phyloP scores from a whole-genome alignment of 73 alveolate species.

The Stentor coeruleus region DNA sequence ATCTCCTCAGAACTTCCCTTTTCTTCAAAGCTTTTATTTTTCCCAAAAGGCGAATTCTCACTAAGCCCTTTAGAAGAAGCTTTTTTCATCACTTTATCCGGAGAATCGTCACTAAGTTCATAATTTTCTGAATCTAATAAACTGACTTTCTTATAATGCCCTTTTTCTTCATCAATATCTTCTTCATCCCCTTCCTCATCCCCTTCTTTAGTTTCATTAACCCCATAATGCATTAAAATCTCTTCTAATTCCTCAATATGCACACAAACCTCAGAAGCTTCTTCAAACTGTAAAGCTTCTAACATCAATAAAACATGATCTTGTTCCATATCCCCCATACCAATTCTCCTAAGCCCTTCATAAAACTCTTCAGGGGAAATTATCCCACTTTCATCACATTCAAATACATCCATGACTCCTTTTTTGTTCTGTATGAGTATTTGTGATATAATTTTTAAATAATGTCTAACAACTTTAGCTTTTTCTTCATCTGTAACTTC shows the following conservation, averaged over 20 bases:
- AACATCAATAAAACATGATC: not conserved
- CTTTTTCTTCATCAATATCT: not conserved
- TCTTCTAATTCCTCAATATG: conserved; percentile 7
- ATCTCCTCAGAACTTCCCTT: conserved; percentile 1
- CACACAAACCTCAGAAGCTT: not conserved
- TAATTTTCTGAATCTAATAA: not conserved
- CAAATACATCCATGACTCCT: not conserved
- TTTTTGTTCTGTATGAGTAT: not conserved
- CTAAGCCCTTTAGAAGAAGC: not conserved
- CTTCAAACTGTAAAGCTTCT: not conserved
- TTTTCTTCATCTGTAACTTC: not conserved
- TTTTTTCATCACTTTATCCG: no score
- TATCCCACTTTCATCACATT: not conserved
- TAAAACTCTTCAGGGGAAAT: not conserved
- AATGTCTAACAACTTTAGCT: conserved; percentile 4
- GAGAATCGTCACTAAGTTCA: no score
- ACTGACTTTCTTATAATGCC: not conserved
- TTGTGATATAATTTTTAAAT: not conserved
- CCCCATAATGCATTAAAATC: conserved; percentile 6
- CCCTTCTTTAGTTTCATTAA: not conserved
- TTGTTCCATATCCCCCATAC: not conserved
- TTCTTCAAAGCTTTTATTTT: not conserved
- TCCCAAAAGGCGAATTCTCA: not conserved
- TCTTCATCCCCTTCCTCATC: not conserved
- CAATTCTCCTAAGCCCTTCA: not conserved